A percentile compares a stretch with the other conserved stretches of the same genome.
Evolutionary conservation across 2,329 filamentous ascomycete species (phyloP).

Genomic region (Plectosphaerella cucumerina): DNA sequence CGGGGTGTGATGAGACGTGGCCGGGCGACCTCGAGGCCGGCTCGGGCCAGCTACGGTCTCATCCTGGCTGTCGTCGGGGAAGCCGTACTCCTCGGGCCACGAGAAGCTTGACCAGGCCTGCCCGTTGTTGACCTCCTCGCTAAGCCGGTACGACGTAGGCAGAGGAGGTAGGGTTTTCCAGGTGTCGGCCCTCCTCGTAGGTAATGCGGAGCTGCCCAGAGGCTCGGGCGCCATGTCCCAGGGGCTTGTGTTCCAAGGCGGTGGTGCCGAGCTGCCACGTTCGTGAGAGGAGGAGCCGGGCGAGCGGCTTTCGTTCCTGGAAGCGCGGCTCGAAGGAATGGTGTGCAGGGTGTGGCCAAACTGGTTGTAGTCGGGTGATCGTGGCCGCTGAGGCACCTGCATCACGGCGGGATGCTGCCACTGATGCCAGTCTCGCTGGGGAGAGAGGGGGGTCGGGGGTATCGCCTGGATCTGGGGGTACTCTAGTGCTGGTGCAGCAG

Average conservation of each 20-base stretch:
- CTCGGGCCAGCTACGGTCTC: constrained; percentile 2
- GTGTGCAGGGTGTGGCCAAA: background rate
- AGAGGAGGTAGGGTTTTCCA: constrained; percentile 40
- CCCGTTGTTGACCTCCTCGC: background rate
- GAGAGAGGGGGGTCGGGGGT: too few species aligned
- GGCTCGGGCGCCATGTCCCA: constrained; percentile 36
- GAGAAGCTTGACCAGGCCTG: background rate
- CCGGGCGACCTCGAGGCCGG: constrained; percentile 5
- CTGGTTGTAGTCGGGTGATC: background rate
- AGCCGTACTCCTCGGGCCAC: constrained; percentile 3
- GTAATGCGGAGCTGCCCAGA: constrained; percentile 21
- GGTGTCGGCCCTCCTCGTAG: constrained; percentile 17
- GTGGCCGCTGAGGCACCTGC: background rate
- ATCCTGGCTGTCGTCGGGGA: constrained; percentile 18
- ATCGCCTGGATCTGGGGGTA: too few species aligned
- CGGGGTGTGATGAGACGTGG: constrained; percentile 3
- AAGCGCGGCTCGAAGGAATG: too few species aligned
- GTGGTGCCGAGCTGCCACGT: constrained; percentile 45
- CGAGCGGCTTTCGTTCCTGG: background rate
- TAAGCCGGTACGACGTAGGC: constrained; percentile 15
- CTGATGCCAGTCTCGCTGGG: too few species aligned
- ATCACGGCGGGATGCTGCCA: too few species aligned
- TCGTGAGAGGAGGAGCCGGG: constrained; percentile 25
- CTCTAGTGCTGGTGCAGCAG: background rate
- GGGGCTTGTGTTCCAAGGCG: constrained; percentile 40